Conservation (phyloP, 2,329 filamentous ascomycete genomes). For the Purpureocillium lavendulum region DNA sequence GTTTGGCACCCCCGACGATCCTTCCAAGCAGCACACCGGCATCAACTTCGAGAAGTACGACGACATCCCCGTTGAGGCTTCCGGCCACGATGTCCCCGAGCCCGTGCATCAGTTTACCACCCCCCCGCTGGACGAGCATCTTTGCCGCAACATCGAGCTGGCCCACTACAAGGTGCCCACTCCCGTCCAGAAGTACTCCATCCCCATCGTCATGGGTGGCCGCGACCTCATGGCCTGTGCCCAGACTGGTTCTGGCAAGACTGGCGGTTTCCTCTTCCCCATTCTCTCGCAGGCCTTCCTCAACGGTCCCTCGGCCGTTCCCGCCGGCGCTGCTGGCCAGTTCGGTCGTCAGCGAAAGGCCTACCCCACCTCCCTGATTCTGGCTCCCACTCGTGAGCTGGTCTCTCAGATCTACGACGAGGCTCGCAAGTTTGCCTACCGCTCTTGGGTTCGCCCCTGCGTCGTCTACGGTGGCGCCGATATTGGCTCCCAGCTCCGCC, state of each 20-base stretch:
- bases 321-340: conserved; percentile 56
- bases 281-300: conserved; percentile 97
- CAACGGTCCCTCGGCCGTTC: conserved; percentile 68
- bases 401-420: conserved; percentile 99
- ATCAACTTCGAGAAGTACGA: conserved; percentile 99
- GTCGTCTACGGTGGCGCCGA: conserved; percentile 99
- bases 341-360: conserved; percentile 96
- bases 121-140: conserved; percentile 89
- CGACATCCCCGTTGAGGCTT: conserved; percentile 97
- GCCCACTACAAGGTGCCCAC: conserved; percentile 94
- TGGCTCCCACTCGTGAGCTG: conserved; percentile 95
- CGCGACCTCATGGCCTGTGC: conserved; percentile 99
- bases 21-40: conserved; percentile 90
- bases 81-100: conserved; percentile 86
- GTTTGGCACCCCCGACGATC: conserved; percentile 84
- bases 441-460: conserved; percentile 96
- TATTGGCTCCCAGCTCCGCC: conserved; percentile 94
- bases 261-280: conserved; percentile 97
- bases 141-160: conserved; percentile 86
- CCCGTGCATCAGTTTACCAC: conserved; percentile 85
- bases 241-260: conserved; percentile 99
- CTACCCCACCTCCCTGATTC: conserved; percentile 89
- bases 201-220: conserved; percentile 95
- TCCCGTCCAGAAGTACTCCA: conserved; percentile 98
- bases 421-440: conserved; percentile 95